phyloP scores from a whole-genome alignment of 805 yeast genomes.

The Huiozyma sinensis region DNA sequence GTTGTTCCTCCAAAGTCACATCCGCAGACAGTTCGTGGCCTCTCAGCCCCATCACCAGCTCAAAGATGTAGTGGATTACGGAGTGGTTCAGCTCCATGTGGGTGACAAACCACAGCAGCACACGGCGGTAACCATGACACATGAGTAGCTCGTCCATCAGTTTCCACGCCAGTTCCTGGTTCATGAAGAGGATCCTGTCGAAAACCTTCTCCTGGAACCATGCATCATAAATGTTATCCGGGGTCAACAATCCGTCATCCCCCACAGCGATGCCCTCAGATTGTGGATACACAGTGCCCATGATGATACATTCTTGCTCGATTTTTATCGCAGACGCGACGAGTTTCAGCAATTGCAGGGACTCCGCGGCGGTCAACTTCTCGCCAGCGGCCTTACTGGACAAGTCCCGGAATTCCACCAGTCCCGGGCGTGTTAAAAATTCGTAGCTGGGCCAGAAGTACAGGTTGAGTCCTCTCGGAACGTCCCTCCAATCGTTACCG shows the following conservation, averaged over 20 bases:
- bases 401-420: conserved; percentile 9
- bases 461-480: conserved; percentile 49
- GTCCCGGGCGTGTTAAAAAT: conserved; percentile 11
- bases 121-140: conserved; percentile 54
- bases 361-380: conserved; percentile 10
- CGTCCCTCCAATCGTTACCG: conserved; percentile 66
- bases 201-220: conserved; percentile 37
- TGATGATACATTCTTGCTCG: conserved; percentile 30
- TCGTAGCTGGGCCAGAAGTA: conserved; percentile 21
- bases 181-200: conserved; percentile 40
- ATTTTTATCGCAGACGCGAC: conserved; percentile 43
- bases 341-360: conserved; percentile 22
- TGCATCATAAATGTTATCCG: conserved; percentile 41
- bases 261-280: not conserved
- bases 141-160: conserved; percentile 62
- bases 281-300: conserved; percentile 4
- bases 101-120: conserved; percentile 57
- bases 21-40: conserved; percentile 29
- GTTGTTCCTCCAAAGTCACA: conserved; percentile 4
- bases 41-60: conserved; percentile 45
- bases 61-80: conserved; percentile 53
- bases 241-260: conserved; percentile 25
- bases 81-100: conserved; percentile 47
- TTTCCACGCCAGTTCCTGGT: conserved; percentile 42
- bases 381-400: conserved; percentile 12